Conservation (phyloP, 1,139 yeast genomes). For the Pichiaceae sp. region DNA sequence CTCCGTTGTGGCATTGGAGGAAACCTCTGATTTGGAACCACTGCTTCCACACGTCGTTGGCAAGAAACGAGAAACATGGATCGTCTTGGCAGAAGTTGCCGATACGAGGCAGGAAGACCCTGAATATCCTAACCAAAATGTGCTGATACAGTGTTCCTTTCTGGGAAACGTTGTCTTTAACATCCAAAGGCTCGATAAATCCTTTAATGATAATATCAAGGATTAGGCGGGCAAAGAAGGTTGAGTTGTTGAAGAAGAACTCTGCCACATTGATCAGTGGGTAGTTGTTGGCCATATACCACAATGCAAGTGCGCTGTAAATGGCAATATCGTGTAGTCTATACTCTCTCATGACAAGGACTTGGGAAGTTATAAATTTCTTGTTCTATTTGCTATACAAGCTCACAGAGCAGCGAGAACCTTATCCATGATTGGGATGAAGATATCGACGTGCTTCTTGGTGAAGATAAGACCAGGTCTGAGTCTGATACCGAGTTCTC, state of each 20-base stretch:
- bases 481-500: slow-evolving; percentile 62
- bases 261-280: slow-evolving; percentile 4
- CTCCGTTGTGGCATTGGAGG: slow-evolving; percentile 21
- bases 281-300: slow-evolving; percentile 18
- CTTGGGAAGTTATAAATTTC: background rate
- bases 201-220: slow-evolving; percentile 17
- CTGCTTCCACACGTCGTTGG: slow-evolving; percentile 21
- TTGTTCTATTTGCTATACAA: background rate
- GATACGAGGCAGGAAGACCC: slow-evolving; percentile 13
- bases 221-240: slow-evolving; percentile 5
- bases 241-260: background rate
- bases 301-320: slow-evolving; percentile 8
- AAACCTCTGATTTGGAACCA: slow-evolving; percentile 19
- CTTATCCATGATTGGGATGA: slow-evolving; percentile 42
- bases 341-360: slow-evolving; percentile 19
- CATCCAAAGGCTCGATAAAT: slow-evolving; percentile 19
- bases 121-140: slow-evolving; percentile 11
- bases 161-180: slow-evolving; percentile 13
- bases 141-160: slow-evolving; percentile 20
- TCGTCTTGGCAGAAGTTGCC: slow-evolving; percentile 6
- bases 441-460: slow-evolving; percentile 65
- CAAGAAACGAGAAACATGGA: slow-evolving; percentile 18
- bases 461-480: slow-evolving; percentile 73
- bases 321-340: slow-evolving; percentile 13
- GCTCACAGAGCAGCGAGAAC: slow-evolving; percentile 26